Base-by-base conservation (phyloP, 192 early-diverging fungal genomes). In the Backusella sp. region DNA sequence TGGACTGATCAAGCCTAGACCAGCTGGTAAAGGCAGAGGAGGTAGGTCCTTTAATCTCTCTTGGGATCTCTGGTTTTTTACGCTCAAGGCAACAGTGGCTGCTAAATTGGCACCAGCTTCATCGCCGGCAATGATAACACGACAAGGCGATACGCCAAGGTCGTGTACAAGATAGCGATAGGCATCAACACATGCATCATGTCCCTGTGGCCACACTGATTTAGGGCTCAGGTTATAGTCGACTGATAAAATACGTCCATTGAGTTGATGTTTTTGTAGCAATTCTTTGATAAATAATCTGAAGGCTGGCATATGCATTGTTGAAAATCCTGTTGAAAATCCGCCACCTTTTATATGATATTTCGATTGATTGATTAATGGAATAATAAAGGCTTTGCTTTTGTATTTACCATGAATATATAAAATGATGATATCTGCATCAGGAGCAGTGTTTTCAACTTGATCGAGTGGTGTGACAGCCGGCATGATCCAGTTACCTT, bases 31-130 rank as follows among this genome's bases (percentile, higher is more conserved):
- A 23, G 52, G 68, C 30, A 71, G 26, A 34, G 52, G 68, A 6
- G 39, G 34, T 6, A 70, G 52, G 2, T 71, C 70, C 9, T 71
- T 44, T 32, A 71, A 19, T 49, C 23, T 23, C 28, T 71, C 44
- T 23, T 30, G 41, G 15, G 21, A 41, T 34, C 69, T 34, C 34
- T 77, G 37, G 5, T 74, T 23, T 34, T 44, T 37, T 42, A 74
- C 17, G 4, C n/a, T 21, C 14, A 66, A 36, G 14, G 62, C 21
- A 0, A 34, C 12, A 12, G 37, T 28, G 3, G 68, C 53, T 11
- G 42, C 69, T 17, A 70, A n/a, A 49, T 77, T 77, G 15, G 69
- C 76, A n/a, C 76, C 76, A n/a, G 68, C 68, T 3, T 39, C 62
- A 28, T 77, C 76, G 6, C 76, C 76, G 1, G 21, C 56, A 62